phyloP scores from a whole-genome alignment of 2,329 filamentous ascomycete genomes.

The Chaetomium sp. region DNA sequence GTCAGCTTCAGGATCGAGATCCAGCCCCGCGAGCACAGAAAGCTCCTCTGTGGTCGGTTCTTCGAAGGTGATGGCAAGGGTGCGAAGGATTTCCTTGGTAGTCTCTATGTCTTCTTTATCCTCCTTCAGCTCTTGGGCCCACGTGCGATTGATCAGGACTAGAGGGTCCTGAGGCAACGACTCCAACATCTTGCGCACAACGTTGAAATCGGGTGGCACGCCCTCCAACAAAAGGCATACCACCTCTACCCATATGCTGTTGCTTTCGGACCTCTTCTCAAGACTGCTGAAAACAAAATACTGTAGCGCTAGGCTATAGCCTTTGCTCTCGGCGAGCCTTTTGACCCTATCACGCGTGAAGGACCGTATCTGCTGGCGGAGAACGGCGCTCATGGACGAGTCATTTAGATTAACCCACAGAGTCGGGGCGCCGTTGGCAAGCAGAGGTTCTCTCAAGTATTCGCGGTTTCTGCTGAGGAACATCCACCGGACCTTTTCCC shows the following conservation, averaged over 20 bases:
- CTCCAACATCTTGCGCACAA: constrained; percentile 1
- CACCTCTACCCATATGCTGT: constrained; percentile 6
- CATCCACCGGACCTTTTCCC: constrained; percentile 3
- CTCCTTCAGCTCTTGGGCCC: background rate
- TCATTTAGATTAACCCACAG: background rate
- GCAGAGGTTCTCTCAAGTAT: background rate
- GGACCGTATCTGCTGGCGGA: background rate
- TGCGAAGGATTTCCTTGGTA: constrained; percentile 1
- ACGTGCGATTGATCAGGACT: background rate
- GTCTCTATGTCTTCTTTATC: background rate
- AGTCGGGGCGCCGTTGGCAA: background rate
- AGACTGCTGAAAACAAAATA: constrained; percentile 7
- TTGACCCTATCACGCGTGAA: constrained; percentile 1
- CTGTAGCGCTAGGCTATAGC: background rate
- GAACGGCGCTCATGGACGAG: constrained; percentile 4
- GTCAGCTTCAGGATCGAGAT: background rate
- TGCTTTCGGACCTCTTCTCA: constrained; percentile 3
- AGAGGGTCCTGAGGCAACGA: background rate
- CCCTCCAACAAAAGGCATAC: background rate
- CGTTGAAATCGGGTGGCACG: background rate
- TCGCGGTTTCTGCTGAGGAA: background rate
- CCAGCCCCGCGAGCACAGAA: background rate
- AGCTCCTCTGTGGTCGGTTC: background rate
- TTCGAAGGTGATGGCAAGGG: constrained; percentile 3
- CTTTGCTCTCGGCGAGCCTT: background rate